Evolutionary conservation across 164 flowering plant species (phyloP).

Genomic region (Litsea cubeba): DNA sequence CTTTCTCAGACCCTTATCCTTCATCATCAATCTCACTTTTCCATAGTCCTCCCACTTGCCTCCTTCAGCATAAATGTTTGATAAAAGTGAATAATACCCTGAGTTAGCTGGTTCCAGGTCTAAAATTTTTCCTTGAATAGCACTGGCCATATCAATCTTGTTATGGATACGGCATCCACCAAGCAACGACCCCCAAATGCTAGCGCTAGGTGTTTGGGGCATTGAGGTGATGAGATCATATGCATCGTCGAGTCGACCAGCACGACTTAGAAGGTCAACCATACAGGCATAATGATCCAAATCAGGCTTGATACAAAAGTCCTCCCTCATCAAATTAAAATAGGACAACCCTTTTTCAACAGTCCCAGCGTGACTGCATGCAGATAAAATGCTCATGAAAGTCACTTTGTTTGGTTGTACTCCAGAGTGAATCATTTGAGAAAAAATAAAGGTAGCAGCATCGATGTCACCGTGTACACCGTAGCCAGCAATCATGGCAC

Average conservation of each 20-base stretch:
- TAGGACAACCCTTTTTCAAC: slow-evolving; percentile 59
- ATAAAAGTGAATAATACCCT: slow-evolving; percentile 53
- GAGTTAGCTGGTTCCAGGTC: slow-evolving; percentile 42
- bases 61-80: slow-evolving; percentile 67
- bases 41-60: slow-evolving; percentile 54
- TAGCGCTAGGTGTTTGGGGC: slow-evolving; percentile 44
- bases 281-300: slow-evolving; percentile 64
- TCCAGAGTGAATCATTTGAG: slow-evolving; percentile 53
- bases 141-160: slow-evolving; percentile 48
- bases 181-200: slow-evolving; percentile 72
- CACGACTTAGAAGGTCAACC: slow-evolving; percentile 78
- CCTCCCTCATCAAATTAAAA: slow-evolving; percentile 44
- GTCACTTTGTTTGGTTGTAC: slow-evolving; percentile 60
- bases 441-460: slow-evolving; percentile 43
- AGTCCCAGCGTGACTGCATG: slow-evolving; percentile 71
- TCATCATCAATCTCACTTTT: slow-evolving; percentile 51
- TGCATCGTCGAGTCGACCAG: slow-evolving; percentile 62
- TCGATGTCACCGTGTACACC: slow-evolving; percentile 58
- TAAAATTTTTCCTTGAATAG: slow-evolving; percentile 31
- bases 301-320: slow-evolving; percentile 44
- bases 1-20: slow-evolving; percentile 44
- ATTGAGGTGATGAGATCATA: slow-evolving; percentile 45
- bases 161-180: slow-evolving; percentile 72
- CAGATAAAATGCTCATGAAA: slow-evolving; percentile 65
- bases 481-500: slow-evolving; percentile 64